A percentile compares a stretch with the other conserved stretches of the same genome.
phyloP scores from a whole-genome alignment of 495 filamentous ascomycete species.

The Hamigera avellanea region DNA sequence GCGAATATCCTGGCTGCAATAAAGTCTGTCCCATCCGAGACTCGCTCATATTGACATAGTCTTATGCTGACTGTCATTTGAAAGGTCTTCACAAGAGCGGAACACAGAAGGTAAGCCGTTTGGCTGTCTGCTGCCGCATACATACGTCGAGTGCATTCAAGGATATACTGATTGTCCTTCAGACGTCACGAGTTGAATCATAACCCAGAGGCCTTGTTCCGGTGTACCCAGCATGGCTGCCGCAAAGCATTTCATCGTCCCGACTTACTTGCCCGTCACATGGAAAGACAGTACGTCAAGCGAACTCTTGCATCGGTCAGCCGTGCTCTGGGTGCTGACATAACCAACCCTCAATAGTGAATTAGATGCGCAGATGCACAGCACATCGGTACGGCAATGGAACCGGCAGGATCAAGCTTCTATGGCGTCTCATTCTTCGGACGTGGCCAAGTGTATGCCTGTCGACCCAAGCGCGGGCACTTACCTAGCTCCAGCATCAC shows the following conservation, averaged over 20 bases:
- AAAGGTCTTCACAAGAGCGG: constrained; percentile 72
- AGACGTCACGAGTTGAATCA: constrained; percentile 87
- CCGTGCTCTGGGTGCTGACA: neutral
- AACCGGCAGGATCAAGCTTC: constrained; percentile 12
- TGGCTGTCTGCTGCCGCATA: neutral
- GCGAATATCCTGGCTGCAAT: constrained; percentile 48
- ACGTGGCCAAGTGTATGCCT: constrained; percentile 17
- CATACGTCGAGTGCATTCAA: no score
- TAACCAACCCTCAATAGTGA: constrained; percentile 14
- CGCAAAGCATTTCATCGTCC: constrained; percentile 69
- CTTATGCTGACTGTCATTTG: constrained; percentile 5
- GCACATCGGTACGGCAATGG: constrained; percentile 16
- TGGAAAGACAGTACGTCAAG: constrained; percentile 59
- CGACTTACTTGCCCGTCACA: constrained; percentile 69
- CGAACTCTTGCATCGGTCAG: neutral
- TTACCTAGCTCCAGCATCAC: constrained; percentile 17
- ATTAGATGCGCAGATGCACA: constrained; percentile 28
- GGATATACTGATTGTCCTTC: neutral
- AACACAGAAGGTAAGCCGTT: constrained; percentile 59
- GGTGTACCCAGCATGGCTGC: constrained; percentile 58
- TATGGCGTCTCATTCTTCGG: constrained; percentile 13
- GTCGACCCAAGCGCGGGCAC: constrained; percentile 13
- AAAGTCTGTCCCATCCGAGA: constrained; percentile 46
- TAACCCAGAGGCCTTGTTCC: constrained; percentile 52
- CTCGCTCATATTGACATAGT: neutral